Evolutionary conservation across 2,329 filamentous ascomycete genomes (phyloP), one percentile per base, ranked within the genome.

Genomic region (Trichophyton mentagrophytes): DNA sequence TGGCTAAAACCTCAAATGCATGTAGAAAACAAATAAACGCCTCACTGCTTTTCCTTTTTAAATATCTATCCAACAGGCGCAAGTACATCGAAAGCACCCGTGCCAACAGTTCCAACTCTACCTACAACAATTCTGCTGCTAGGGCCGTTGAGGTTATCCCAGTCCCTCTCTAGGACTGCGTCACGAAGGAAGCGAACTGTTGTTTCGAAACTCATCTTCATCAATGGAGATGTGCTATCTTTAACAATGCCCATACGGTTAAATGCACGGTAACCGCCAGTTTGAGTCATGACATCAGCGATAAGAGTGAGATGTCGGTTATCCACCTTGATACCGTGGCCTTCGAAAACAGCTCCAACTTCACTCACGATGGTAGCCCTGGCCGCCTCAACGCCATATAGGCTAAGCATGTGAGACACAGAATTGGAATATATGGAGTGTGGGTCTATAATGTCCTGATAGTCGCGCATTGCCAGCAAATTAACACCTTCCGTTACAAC

Each of bases 121-220:
- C 95, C 93, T 71, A 93, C 85, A 57, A 97, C 91, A 68, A 99
- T 88, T 62, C 92, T 83, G 64, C 89, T 86, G 73, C 88, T 93
- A 0, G 95, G 93, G 63, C 87, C 90, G 62, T 82, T 84, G 63
- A 99, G 78, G 68, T 93, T 88, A 73, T 99, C 93, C 80, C 85
- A 89, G 73, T 97, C 93, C 57, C 89, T 86, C 69, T 95, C 90
- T 61, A 95, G 78, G 27, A 96, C 87, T 1, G 93, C 91, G 70
- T 97, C 93, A 73, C 88, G 91, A 69, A 99, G 80, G 79, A 96
- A 96, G 0, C 88, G 86, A 44, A 97, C 82, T 1, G 93, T 99
- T 3, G 93, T 99, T 81, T 99, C 93, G 77, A 97, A 99, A 73
- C 89, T 95, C 92, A 97, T 97, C 81, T 97, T 97, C 76, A 93